Evolutionary conservation across 2,329 filamentous ascomycete species (phyloP).

Genomic region (Ceratocystis alfenasii): DNA sequence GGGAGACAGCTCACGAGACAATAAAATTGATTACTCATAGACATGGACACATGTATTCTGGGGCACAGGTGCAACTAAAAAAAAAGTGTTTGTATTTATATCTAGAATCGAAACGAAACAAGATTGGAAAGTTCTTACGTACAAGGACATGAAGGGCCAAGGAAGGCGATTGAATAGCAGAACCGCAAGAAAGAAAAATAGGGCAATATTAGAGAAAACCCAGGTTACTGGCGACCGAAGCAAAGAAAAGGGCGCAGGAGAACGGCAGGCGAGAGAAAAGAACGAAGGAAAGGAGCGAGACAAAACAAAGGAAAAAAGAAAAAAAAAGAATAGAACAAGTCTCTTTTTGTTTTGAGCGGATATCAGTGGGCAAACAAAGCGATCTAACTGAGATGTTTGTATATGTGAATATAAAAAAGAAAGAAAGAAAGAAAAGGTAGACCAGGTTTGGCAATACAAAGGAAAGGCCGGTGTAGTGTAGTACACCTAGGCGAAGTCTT

Average conservation of each 20-base stretch:
- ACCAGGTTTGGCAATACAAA: not conserved
- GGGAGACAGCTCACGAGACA: too few relatives aligned
- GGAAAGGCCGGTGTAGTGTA: not conserved
- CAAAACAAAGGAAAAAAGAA: constrained; percentile 14
- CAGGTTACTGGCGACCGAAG: not conserved
- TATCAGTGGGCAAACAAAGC: not conserved
- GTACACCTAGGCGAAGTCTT: not conserved
- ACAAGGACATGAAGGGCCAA: constrained; percentile 8
- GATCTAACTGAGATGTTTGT: constrained; percentile 5
- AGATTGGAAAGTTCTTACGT: not conserved
- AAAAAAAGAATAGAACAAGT: not conserved
- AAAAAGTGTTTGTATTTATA: not conserved
- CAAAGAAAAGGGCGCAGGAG: constrained; percentile 22
- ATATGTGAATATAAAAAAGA: constrained; percentile 8
- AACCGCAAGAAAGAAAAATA: constrained; percentile 11
- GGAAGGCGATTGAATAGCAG: constrained; percentile 9
- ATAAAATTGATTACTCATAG: too few relatives aligned
- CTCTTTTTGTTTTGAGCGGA: not conserved
- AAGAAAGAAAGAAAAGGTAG: constrained; percentile 12
- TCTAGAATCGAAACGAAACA: not conserved
- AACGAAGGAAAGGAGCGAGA: constrained; percentile 21
- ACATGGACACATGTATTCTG: not conserved
- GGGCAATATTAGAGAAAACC: not conserved
- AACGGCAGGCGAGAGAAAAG: constrained; percentile 22
- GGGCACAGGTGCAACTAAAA: not conserved